Base-by-base conservation (phyloP, 306 rosid genomes). In the Datisca glomerata region DNA sequence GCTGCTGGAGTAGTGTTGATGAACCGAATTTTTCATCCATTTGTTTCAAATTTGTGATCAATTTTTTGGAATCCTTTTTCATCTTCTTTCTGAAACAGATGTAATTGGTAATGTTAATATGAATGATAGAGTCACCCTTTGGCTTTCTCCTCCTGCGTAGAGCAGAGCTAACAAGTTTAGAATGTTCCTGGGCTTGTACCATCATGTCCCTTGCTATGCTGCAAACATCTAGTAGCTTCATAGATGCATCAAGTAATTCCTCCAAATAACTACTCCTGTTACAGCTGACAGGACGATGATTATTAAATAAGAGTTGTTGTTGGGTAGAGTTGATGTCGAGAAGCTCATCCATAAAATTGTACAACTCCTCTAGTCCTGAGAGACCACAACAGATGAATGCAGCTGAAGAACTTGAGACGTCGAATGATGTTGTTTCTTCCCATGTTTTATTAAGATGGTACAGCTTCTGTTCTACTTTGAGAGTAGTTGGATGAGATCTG, bases 121-220 rank as follows among this genome's bases (percentile, higher is more conserved):
- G 77, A 49, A 76, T 27, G 17, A 33, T 39, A 2, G 78, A 67
- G 31, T 72, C 73, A 2, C 75, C 78, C 47, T 72, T 79, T 61
- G n/a, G n/a, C n/a, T n/a, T n/a, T n/a, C n/a, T n/a, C n/a, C 85
- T 71, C 43, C 94, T 72, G 21, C 94, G 41, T 3, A 87, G 57
- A 24, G 78, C 45, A 49, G 87, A 79, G 12, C 68, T 74, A 69
- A 87, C 78, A 15, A 66, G 31, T 50, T 49, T 52, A 42, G 62
- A 73, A 44, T 69, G 56, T 61, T 71, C 85, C 41, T 68, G 75
- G 38, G 73, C 54, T 48, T 79, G 72, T 41, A 48, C 52, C 45
- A 68, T 12, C 10, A 47, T 39, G 13, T 79, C 87, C 43, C 79
- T 76, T 21, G 75, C 44, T 12, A 64, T 61, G 31, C 86, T 76